phyloP scores from a whole-genome alignment of 768 basidiomycete species.

The Boletus coccyginus region DNA sequence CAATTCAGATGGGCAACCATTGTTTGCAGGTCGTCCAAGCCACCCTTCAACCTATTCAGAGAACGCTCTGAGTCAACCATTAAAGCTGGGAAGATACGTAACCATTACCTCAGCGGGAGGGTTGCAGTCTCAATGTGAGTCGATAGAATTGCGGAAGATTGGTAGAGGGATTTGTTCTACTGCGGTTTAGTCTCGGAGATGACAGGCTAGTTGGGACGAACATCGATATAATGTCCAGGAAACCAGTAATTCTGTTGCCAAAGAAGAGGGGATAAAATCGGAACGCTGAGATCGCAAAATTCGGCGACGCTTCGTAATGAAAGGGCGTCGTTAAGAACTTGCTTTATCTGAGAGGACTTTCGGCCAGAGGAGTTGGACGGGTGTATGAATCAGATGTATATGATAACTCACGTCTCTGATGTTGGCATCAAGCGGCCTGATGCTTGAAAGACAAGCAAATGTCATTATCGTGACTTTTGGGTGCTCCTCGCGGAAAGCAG shows the following conservation, averaged over 20 bases:
- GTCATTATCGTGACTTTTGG: slow-evolving; percentile 56
- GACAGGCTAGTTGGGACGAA: slow-evolving; percentile 13
- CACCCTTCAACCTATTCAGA: slow-evolving; percentile 33
- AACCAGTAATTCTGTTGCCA: slow-evolving; percentile 41
- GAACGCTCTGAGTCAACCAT: not conserved
- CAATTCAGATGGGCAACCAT: slow-evolving; percentile 50
- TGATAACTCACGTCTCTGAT: slow-evolving; percentile 43
- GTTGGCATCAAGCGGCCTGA: slow-evolving; percentile 32
- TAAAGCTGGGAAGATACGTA: not conserved
- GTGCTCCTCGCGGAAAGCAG: slow-evolving; percentile 65
- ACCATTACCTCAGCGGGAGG: slow-evolving; percentile 53
- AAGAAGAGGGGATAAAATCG: slow-evolving; percentile 42
- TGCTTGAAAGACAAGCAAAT: slow-evolving; percentile 56
- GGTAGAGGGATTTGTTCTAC: slow-evolving; percentile 40
- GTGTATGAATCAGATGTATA: slow-evolving; percentile 1
- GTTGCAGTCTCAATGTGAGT: slow-evolving; percentile 58
- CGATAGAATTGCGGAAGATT: slow-evolving; percentile 57
- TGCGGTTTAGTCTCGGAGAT: slow-evolving; percentile 6
- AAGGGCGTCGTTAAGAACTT: slow-evolving; percentile 60
- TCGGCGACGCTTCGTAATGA: slow-evolving; percentile 52
- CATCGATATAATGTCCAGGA: slow-evolving; percentile 15
- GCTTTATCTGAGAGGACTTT: slow-evolving; percentile 39
- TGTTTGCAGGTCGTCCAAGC: slow-evolving; percentile 40
- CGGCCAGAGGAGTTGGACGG: not conserved
- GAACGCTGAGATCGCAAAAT: slow-evolving; percentile 47